These are phyloP conservation scores for Lyophyllum decastes DNA, from an alignment of 768 basidiomycete species.

Conservation along the genomic window DNA sequence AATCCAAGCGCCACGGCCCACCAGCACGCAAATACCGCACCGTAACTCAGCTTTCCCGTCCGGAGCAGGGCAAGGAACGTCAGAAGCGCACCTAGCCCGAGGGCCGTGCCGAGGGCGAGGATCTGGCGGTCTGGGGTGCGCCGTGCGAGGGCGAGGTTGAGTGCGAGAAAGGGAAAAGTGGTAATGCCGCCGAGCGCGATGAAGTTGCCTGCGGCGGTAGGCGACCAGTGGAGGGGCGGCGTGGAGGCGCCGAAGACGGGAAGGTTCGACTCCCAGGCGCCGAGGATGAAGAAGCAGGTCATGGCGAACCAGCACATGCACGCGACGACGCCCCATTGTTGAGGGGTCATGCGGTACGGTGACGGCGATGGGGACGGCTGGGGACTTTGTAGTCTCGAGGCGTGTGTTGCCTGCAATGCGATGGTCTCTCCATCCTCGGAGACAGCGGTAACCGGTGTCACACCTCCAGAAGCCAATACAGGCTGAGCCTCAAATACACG, in stretches of 20 bases:
- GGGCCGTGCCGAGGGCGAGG: slow-evolving; percentile 45
- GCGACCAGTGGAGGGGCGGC: slow-evolving; percentile 61
- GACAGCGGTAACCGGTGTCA: background rate
- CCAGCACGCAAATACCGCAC: slow-evolving; percentile 51
- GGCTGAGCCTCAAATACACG: background rate
- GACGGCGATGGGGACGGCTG: slow-evolving; percentile 1
- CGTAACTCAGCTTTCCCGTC: slow-evolving; percentile 35
- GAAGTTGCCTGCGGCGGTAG: slow-evolving; percentile 68
- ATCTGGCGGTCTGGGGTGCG: slow-evolving; percentile 62
- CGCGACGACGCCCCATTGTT: slow-evolving; percentile 53
- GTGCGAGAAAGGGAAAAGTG: slow-evolving; percentile 66
- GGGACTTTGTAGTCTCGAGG: background rate
- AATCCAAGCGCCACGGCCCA: slow-evolving; percentile 69
- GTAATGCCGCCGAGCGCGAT: slow-evolving; percentile 66
- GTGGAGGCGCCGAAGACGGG: slow-evolving; percentile 54
- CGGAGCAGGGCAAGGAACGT: slow-evolving; percentile 48
- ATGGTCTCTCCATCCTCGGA: background rate
- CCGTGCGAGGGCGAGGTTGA: slow-evolving; percentile 57
- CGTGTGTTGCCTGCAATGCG: background rate
- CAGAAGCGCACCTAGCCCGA: slow-evolving; percentile 56
- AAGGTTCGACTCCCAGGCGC: slow-evolving; percentile 67
- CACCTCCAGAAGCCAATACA: background rate
- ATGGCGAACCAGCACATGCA: slow-evolving; percentile 75
- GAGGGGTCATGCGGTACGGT: slow-evolving; percentile 14
- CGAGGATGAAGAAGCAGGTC: slow-evolving; percentile 71